A percentile compares a stretch with the other conserved stretches of the same genome.
Evolutionary conservation across 2,329 filamentous ascomycete genomes (phyloP).

Genomic region (Ilyonectria destructans): DNA sequence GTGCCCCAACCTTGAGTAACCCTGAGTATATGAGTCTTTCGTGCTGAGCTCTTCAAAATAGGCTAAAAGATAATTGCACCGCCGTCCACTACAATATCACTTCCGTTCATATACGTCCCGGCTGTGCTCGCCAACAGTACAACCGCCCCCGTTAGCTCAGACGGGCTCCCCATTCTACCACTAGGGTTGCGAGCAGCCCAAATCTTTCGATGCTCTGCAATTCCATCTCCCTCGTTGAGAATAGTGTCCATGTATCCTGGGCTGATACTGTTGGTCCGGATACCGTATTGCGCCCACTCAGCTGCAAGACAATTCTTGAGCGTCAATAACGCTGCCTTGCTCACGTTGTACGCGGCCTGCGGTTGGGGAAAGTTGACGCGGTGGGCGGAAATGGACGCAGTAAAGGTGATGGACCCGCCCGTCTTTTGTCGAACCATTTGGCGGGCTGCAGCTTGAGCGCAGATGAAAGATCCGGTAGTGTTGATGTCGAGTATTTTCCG

Average conservation of each 20-base stretch:
- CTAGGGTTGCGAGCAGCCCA: constrained; percentile 75
- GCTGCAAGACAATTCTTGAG: constrained; percentile 67
- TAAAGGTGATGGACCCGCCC: constrained; percentile 77
- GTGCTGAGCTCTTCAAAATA: too few relatives aligned
- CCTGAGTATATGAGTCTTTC: too few relatives aligned
- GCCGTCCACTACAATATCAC: constrained; percentile 76
- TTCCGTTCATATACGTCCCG: constrained; percentile 76
- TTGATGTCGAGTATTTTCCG: constrained; percentile 80
- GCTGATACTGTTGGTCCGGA: constrained; percentile 79
- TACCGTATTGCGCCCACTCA: constrained; percentile 81
- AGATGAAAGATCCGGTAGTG: constrained; percentile 79
- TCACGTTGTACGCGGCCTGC: constrained; percentile 81
- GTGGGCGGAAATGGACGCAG: constrained; percentile 79
- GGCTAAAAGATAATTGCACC: constrained; percentile 47
- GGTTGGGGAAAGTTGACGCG: constrained; percentile 81
- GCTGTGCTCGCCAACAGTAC: constrained; percentile 73
- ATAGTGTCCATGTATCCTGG: constrained; percentile 86
- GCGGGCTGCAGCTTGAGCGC: constrained; percentile 74
- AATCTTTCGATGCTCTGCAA: constrained; percentile 66
- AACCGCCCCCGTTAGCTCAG: constrained; percentile 74
- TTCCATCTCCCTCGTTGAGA: constrained; percentile 76
- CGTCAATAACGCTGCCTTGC: constrained; percentile 77
- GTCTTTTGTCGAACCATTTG: constrained; percentile 67
- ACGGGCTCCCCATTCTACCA: constrained; percentile 75
- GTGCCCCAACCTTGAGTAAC: too few relatives aligned